phyloP scores from a whole-genome alignment of 1,284 basidiomycete genomes.

The Chalciporus piperatoides region DNA sequence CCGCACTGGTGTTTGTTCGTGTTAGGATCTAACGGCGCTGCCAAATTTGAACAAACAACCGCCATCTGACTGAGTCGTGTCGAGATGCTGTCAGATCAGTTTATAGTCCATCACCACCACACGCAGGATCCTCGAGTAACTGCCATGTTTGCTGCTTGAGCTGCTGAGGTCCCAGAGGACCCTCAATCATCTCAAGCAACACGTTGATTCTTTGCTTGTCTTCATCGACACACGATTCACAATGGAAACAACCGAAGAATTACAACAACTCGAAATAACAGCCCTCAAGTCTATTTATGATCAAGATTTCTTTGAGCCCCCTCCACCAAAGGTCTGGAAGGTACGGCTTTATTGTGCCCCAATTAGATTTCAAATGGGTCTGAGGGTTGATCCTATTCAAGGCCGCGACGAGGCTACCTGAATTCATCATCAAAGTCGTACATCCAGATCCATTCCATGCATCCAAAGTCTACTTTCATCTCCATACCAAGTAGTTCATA shows the following conservation, averaged over 20 bases:
- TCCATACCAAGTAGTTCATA: slow-evolving; percentile 59
- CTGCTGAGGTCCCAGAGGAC: slow-evolving; percentile 62
- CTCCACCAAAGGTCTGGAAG: slow-evolving; percentile 79
- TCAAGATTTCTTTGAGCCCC: slow-evolving; percentile 66
- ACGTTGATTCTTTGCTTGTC: slow-evolving; percentile 18
- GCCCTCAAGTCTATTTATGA: slow-evolving; percentile 75
- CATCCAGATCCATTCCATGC: slow-evolving; percentile 57
- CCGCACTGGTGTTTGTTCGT: neutral
- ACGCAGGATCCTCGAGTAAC: slow-evolving; percentile 14
- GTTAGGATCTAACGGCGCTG: slow-evolving; percentile 5
- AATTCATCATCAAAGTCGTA: slow-evolving; percentile 67
- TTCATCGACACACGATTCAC: slow-evolving; percentile 9
- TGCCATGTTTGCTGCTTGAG: slow-evolving; percentile 68
- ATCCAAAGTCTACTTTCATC: slow-evolving; percentile 55
- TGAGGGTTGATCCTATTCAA: slow-evolving; percentile 28
- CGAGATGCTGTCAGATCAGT: slow-evolving; percentile 6
- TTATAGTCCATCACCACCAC: slow-evolving; percentile 7
- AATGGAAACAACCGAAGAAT: slow-evolving; percentile 71
- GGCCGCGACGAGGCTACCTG: slow-evolving; percentile 64
- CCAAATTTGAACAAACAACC: slow-evolving; percentile 23
- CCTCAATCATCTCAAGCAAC: slow-evolving; percentile 51
- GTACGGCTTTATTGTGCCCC: slow-evolving; percentile 36
- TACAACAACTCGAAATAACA: slow-evolving; percentile 71
- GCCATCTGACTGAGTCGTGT: slow-evolving; percentile 13
- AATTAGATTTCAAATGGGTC: slow-evolving; percentile 1